Percentiles rank a stretch among this genome's conserved stretches.
These are phyloP conservation scores for Scedosporium boydii DNA, from an alignment of 2,329 filamentous ascomycete species.

Conservation along the genomic window DNA sequence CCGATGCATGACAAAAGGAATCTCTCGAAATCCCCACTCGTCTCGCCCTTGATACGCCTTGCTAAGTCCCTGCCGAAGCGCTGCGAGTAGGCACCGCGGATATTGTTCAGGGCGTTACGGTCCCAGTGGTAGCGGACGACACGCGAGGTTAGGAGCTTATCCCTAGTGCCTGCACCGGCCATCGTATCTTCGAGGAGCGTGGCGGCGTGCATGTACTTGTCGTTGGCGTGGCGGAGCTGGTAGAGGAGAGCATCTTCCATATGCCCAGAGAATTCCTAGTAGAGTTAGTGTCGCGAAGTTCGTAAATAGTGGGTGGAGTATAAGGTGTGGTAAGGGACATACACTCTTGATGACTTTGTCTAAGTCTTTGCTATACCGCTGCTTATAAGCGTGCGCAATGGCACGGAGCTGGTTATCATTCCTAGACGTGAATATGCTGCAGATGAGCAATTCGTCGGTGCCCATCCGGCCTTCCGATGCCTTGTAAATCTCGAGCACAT, in stretches of 20 bases:
- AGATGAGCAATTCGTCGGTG: slow-evolving; percentile 68
- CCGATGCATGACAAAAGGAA: slow-evolving; percentile 63
- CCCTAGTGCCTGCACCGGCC: slow-evolving; percentile 80
- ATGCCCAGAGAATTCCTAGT: slow-evolving; percentile 74
- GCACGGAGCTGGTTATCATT: slow-evolving; percentile 80
- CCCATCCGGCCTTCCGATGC: slow-evolving; percentile 65
- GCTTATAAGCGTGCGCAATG: slow-evolving; percentile 65
- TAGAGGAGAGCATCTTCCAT: slow-evolving; percentile 79
- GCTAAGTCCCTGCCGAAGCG: slow-evolving; percentile 59
- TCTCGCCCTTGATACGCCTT: slow-evolving; percentile 68
- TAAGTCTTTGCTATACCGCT: slow-evolving; percentile 60
- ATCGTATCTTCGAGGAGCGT: slow-evolving; percentile 76
- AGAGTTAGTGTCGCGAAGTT: not conserved
- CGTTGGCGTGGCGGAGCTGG: slow-evolving; percentile 67
- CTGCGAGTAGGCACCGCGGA: slow-evolving; percentile 69
- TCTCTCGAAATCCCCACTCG: slow-evolving; percentile 71
- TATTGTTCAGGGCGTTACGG: slow-evolving; percentile 59
- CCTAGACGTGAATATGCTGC: slow-evolving; percentile 64
- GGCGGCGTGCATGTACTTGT: slow-evolving; percentile 80
- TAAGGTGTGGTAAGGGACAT: slow-evolving; percentile 16
- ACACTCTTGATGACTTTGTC: slow-evolving; percentile 65
- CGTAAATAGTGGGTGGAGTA: not conserved
- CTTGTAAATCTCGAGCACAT: slow-evolving; percentile 67
- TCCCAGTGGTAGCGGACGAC: slow-evolving; percentile 82
- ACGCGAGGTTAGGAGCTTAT: slow-evolving; percentile 67